phyloP scores from a whole-genome alignment of 768 basidiomycete genomes.

The Tylopilus rubrobrunneus region DNA sequence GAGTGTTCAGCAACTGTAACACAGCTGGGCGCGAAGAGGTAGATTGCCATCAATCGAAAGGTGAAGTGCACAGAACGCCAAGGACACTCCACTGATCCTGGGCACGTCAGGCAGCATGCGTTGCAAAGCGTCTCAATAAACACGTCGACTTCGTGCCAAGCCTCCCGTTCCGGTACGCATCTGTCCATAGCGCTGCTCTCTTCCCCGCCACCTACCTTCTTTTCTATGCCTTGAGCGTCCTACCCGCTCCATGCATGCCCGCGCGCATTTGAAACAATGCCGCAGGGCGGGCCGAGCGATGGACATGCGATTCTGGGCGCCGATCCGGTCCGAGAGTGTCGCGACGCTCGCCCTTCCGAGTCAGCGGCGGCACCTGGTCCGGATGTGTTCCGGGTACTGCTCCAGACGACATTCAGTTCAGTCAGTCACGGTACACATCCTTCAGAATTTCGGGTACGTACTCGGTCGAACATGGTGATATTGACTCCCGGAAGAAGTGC shows the following conservation, averaged over 20 bases:
- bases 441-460: no score
- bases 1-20: no score
- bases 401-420: no score
- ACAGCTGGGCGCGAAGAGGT: no score
- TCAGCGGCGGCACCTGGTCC: slow-evolving; percentile 10
- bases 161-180: neutral
- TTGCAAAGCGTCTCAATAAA: neutral
- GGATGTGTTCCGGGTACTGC: slow-evolving; percentile 25
- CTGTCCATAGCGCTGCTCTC: slow-evolving; percentile 10
- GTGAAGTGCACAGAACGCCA: no score
- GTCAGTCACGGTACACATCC: no score
- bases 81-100: no score
- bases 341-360: slow-evolving; percentile 24
- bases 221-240: slow-evolving; percentile 12
- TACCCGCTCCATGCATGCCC: slow-evolving; percentile 21
- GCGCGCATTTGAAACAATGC: slow-evolving; percentile 9
- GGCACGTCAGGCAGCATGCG: no score
- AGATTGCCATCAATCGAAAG: no score
- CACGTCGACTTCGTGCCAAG: neutral
- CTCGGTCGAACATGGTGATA: no score
- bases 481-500: no score
- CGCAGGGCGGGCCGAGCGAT: slow-evolving; percentile 8
- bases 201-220: slow-evolving; percentile 16
- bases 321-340: slow-evolving; percentile 21
- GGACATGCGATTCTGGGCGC: slow-evolving; percentile 17